These are phyloP conservation scores for Piper betle DNA, from an alignment of 164 flowering plant species.

Conservation along the genomic window DNA sequence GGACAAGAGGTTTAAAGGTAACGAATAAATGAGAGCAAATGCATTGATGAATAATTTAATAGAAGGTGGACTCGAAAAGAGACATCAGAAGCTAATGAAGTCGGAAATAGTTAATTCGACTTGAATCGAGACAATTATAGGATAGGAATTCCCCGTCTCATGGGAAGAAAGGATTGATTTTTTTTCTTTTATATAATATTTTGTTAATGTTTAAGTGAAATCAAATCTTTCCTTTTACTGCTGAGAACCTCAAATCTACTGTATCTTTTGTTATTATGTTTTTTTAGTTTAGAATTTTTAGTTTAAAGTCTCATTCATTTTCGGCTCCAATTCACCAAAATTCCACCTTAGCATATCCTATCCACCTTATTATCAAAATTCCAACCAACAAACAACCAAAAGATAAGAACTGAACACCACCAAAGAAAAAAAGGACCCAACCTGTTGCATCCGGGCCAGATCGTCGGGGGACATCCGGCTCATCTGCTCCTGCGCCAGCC, in stretches of 20 bases:
- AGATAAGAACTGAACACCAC: neutral
- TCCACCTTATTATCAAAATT: neutral
- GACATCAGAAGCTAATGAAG: neutral
- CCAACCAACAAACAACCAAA: neutral
- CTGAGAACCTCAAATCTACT: neutral
- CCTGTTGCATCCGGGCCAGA: conserved; percentile 85
- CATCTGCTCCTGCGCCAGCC: conserved; percentile 91
- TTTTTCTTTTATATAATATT: too few species aligned
- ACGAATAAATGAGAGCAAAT: too few species aligned
- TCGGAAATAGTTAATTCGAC: too few species aligned
- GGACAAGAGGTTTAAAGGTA: too few species aligned
- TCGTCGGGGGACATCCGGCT: conserved; percentile 78
- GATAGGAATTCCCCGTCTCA: too few species aligned
- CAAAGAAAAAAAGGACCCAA: conserved; percentile 4
- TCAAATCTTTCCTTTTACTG: neutral
- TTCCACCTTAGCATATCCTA: neutral
- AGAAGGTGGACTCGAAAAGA: too few species aligned
- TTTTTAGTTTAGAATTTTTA: neutral
- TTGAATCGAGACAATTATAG: too few species aligned
- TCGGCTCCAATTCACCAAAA: neutral
- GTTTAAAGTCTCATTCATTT: neutral
- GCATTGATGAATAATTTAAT: too few species aligned
- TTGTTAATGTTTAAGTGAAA: neutral
- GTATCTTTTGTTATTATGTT: neutral
- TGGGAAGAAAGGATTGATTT: too few species aligned